Evolutionary conservation across 164 flowering plant genomes (phyloP).

Genomic region (Stephania japonica): DNA sequence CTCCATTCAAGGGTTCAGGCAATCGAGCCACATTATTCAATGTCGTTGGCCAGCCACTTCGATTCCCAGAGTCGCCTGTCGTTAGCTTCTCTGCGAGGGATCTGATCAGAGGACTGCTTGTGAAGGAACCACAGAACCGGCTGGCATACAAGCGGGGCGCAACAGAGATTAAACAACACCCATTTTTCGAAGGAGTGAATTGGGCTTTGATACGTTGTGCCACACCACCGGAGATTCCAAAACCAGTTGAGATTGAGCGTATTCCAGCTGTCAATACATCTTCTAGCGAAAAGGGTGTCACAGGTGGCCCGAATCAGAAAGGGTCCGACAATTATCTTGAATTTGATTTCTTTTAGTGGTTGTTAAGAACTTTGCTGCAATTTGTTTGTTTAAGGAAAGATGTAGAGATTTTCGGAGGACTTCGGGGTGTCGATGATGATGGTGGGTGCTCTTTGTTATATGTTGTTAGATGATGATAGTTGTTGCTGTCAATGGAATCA

Average conservation of each 20-base stretch:
- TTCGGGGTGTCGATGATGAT: conserved; percentile 10
- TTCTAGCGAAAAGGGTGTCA: conserved; percentile 21
- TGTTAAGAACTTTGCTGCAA: conserved; percentile 11
- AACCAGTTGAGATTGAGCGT: conserved; percentile 23
- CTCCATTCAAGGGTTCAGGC: conserved; percentile 40
- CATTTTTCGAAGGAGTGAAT: conserved; percentile 32
- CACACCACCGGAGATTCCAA: conserved; percentile 33
- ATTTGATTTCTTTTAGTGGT: conserved; percentile 70
- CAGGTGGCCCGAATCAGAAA: conserved; percentile 26
- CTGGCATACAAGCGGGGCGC: conserved; percentile 34
- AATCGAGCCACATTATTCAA: conserved; percentile 35
- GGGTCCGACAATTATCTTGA: conserved; percentile 59
- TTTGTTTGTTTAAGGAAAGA: conserved; percentile 17
- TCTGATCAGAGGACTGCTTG: conserved; percentile 30
- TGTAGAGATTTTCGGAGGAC: conserved; percentile 17
- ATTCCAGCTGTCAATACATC: conserved; percentile 16
- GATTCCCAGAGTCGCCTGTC: conserved; percentile 29
- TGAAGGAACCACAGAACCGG: conserved; percentile 31
- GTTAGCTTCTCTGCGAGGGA: conserved; percentile 32
- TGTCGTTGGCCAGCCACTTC: conserved; percentile 33
- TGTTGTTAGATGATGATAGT: conserved; percentile 6
- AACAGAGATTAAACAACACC: conserved; percentile 30
- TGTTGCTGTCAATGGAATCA: conserved; percentile 12
- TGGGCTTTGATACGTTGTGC: conserved; percentile 40
- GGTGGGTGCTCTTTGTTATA: background rate